A percentile compares a stretch with the other conserved stretches of the same genome.
Evolutionary conservation across 2,329 filamentous ascomycete species (phyloP).

Genomic region (Lojkania enalia): DNA sequence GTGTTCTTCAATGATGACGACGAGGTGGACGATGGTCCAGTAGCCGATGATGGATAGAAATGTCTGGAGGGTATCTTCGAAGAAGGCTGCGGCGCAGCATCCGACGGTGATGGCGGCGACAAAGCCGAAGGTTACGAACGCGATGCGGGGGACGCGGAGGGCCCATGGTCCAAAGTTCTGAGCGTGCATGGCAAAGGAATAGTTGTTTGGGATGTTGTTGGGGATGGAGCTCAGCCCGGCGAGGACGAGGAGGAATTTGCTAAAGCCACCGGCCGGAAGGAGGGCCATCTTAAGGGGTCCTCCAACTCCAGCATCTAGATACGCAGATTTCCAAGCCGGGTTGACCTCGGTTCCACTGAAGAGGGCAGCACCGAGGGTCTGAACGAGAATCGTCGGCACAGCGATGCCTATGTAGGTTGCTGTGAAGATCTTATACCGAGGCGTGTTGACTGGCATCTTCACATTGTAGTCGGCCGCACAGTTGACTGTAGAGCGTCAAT

Average conservation of each 20-base stretch:
- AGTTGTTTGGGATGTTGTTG: conserved; percentile 46
- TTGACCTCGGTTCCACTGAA: conserved; percentile 34
- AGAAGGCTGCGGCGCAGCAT: conserved; percentile 39
- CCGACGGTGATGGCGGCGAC: conserved; percentile 38
- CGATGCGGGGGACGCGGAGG: conserved; percentile 34
- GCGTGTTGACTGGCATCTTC: conserved; percentile 42
- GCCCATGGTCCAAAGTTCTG: conserved; percentile 44
- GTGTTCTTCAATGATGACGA: conserved; percentile 41
- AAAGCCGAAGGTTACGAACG: conserved; percentile 41
- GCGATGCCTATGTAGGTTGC: conserved; percentile 39
- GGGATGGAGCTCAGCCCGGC: conserved; percentile 40
- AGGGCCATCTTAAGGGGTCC: conserved; percentile 39
- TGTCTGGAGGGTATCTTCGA: conserved; percentile 29
- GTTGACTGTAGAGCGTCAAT: too few species aligned
- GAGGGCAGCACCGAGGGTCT: conserved; percentile 39
- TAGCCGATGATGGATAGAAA: conserved; percentile 34
- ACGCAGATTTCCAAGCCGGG: conserved; percentile 31
- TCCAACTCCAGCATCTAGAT: conserved; percentile 30
- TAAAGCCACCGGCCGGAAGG: conserved; percentile 38
- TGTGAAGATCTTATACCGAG: conserved; percentile 37
- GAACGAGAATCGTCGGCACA: conserved; percentile 38
- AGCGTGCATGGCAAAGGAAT: conserved; percentile 42
- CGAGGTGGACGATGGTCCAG: conserved; percentile 36
- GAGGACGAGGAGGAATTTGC: conserved; percentile 41
- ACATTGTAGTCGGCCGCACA: conserved; percentile 46